Base-by-base conservation (phyloP, 1,284 basidiomycete genomes). In the Earliella scabrosa region DNA sequence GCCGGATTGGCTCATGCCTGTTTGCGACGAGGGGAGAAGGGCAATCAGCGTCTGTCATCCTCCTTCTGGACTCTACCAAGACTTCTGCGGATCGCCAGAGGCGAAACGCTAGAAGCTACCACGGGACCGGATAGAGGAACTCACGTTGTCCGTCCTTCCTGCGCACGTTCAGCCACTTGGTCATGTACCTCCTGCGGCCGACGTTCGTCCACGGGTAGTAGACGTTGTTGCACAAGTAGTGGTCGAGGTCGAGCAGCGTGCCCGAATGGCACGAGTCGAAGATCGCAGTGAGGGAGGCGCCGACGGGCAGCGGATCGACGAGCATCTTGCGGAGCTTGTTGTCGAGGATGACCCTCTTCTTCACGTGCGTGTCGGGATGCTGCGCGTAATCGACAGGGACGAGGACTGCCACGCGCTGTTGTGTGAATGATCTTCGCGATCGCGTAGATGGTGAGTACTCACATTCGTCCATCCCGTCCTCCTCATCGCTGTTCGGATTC, bases 251-350 rank as follows among this genome's bases (percentile, higher is more conserved):
- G 3, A 81, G 68, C 27, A 82, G 54, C 0, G 79, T 78, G 0
- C 75, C 79, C 1, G 78, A 79, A 55, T 80, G 78, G 54, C 78
- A 81, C 0, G 78, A 77, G 62, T 81, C 79, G 49, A 81, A 75
- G n/a, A 82, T 71, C 4, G 79, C 77, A 11, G 78, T 71, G 14
- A 81, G 67, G 32, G 70, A 70, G 35, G 71, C 71, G 20, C 75
- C 78, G 9, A 58, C 54, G 18, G 78, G 77, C 18, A 82, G 70
- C 14, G 68, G 63, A 23, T 75, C 63, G 21, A 80, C 72, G 13
- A 82, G 71, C 53, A 67, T 61, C 41, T 65, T 63, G 29, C 69
- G 71, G 4, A 81, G 71, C 14, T 73, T 79, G 58, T 79, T 76
- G 50, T 80, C 77, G 10, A 68, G 56, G 36, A 65, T 62, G 41